phyloP scores from a whole-genome alignment of 371 early-diverging fungal genomes.

The Phascolomyces articulosus region DNA sequence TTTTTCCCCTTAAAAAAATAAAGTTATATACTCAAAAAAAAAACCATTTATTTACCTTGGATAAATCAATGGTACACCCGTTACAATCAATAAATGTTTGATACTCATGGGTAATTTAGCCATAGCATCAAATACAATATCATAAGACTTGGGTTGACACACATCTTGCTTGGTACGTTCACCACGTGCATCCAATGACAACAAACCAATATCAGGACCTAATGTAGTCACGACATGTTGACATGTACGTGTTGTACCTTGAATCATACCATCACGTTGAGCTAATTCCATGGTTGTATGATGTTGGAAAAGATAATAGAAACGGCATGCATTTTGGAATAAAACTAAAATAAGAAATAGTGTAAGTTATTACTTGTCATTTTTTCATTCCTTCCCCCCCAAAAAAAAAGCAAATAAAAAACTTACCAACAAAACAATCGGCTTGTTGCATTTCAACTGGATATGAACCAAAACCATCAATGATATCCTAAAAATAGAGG shows the following conservation, averaged over 20 bases:
- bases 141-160: constrained; percentile 65
- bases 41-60: constrained; percentile 36
- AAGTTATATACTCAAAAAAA: not conserved
- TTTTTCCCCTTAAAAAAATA: no score
- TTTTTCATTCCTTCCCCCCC: not conserved
- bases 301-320: constrained; percentile 85
- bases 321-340: constrained; percentile 66
- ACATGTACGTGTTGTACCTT: constrained; percentile 23
- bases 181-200: constrained; percentile 80
- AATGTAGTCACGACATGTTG: constrained; percentile 51
- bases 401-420: not conserved
- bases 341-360: constrained; percentile 17
- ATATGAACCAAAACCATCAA: constrained; percentile 85
- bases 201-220: constrained; percentile 69
- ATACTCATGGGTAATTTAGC: constrained; percentile 42
- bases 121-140: constrained; percentile 60
- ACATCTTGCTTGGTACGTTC: constrained; percentile 73
- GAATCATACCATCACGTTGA: constrained; percentile 57
- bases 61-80: constrained; percentile 79
- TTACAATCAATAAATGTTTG: constrained; percentile 70
- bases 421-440: constrained; percentile 36
- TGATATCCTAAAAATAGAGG: constrained; percentile 47
- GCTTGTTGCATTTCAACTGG: constrained; percentile 76
- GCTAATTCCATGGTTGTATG: constrained; percentile 72
- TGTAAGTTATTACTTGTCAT: no score